Percentiles rank a stretch among this genome's conserved stretches.
These are phyloP conservation scores for Ophiocordyceps unilateralis DNA, from an alignment of 2,329 filamentous ascomycete genomes.

Conservation along the genomic window DNA sequence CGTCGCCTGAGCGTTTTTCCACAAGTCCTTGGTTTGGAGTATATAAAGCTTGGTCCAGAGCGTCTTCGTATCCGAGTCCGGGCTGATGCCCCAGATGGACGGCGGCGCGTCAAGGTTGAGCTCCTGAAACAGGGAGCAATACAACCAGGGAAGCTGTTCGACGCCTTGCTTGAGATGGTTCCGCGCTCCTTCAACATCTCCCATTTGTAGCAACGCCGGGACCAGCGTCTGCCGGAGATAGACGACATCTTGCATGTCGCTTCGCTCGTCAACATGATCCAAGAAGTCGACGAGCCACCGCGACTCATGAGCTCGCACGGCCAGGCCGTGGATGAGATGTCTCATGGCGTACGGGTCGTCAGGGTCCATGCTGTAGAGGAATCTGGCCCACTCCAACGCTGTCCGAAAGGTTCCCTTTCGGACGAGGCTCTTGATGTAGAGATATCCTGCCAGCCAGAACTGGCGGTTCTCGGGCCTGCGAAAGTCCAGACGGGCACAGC, in stretches of 20 bases:
- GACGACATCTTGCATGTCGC: slow-evolving; percentile 26
- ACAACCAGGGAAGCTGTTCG: slow-evolving; percentile 66
- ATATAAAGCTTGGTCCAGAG: slow-evolving; percentile 65
- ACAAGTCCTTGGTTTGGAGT: slow-evolving; percentile 60
- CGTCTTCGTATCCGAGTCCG: slow-evolving; percentile 40
- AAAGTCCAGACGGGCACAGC: slow-evolving; percentile 70
- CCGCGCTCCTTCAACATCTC: slow-evolving; percentile 47
- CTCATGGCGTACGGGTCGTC: slow-evolving; percentile 70
- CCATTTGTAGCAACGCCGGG: slow-evolving; percentile 57
- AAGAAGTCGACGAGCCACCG: slow-evolving; percentile 58
- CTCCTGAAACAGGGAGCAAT: slow-evolving; percentile 62
- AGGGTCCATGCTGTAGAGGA: slow-evolving; percentile 60
- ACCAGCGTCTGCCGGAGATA: slow-evolving; percentile 65
- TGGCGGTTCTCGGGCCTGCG: slow-evolving; percentile 73
- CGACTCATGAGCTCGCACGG: slow-evolving; percentile 63
- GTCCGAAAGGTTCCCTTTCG: slow-evolving; percentile 90
- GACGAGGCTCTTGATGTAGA: slow-evolving; percentile 71
- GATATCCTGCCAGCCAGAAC: slow-evolving; percentile 77
- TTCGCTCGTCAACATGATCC: slow-evolving; percentile 21
- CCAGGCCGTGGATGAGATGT: slow-evolving; percentile 67
- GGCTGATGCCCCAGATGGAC: slow-evolving; percentile 64
- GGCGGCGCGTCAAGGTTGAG: slow-evolving; percentile 64
- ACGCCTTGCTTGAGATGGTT: slow-evolving; percentile 51
- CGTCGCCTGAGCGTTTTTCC: slow-evolving; percentile 62
- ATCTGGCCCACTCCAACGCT: slow-evolving; percentile 82